A percentile compares a stretch with the other conserved stretches of the same genome.
These are phyloP conservation scores for Aspergillus amoenus DNA, from an alignment of 2,329 filamentous ascomycete species.

Conservation along the genomic window DNA sequence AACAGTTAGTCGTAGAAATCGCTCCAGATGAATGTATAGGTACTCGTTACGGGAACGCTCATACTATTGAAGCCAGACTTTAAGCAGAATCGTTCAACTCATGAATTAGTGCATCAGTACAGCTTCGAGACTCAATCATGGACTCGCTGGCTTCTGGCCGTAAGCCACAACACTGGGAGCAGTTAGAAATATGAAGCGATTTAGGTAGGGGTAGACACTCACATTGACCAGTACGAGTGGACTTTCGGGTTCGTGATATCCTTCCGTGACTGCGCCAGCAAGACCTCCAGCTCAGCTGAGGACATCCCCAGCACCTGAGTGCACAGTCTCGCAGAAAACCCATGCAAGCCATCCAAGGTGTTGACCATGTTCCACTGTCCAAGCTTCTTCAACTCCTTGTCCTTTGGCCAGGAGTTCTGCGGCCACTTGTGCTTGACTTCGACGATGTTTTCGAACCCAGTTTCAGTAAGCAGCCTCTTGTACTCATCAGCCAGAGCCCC, in stretches of 20 bases:
- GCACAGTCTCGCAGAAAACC: not conserved
- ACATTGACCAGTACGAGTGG: conserved; percentile 8
- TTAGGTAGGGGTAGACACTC: not conserved
- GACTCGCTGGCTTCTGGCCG: not conserved
- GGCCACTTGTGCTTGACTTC: conserved; percentile 23
- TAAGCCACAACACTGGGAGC: conserved; percentile 1
- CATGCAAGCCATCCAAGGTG: conserved; percentile 6
- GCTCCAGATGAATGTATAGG: no score
- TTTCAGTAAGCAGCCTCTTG: conserved; percentile 19
- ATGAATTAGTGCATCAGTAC: no score
- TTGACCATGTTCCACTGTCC: conserved; percentile 16
- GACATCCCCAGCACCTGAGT: conserved; percentile 8
- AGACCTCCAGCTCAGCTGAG: not conserved
- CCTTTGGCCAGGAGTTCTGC: conserved; percentile 31
- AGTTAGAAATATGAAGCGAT: not conserved
- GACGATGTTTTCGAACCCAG: conserved; percentile 27
- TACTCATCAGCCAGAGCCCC: conserved; percentile 18
- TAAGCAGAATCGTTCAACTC: no score
- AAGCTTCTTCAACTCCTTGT: conserved; percentile 27
- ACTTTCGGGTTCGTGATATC: not conserved
- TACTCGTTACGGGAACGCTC: no score
- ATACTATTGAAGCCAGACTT: no score
- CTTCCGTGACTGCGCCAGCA: not conserved
- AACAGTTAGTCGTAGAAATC: no score
- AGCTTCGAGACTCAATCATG: no score